Evolutionary conservation across 2,329 filamentous ascomycete species (phyloP).

Genomic region (Exophiala bonariae): DNA sequence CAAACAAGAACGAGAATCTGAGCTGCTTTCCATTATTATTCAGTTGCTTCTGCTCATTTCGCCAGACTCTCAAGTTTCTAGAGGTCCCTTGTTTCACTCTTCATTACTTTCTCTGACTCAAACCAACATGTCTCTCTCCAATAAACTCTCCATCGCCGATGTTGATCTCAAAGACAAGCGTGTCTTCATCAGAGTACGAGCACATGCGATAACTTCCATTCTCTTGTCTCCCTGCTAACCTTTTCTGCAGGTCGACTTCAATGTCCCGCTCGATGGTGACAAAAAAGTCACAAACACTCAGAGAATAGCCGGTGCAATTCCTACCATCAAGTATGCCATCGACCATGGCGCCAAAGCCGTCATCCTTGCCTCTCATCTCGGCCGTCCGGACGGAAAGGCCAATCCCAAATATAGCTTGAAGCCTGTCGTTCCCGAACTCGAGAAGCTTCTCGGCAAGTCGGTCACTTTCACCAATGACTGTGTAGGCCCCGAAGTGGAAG

Average conservation of each 20-base stretch:
- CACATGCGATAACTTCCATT: constrained; percentile 3
- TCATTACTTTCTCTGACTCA: constrained; percentile 1
- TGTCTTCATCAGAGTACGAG: constrained; percentile 89
- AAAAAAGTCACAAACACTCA: constrained; percentile 98
- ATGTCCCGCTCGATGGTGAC: constrained; percentile 90
- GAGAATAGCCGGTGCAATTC: constrained; percentile 92
- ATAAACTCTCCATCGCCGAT: constrained; percentile 95
- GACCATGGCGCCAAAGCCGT: constrained; percentile 90
- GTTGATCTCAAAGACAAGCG: constrained; percentile 98
- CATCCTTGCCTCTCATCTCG: constrained; percentile 97
- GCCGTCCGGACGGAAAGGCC: constrained; percentile 84
- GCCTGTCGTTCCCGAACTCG: constrained; percentile 86
- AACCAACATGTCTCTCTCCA: constrained; percentile 85
- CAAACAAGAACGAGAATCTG: constrained; percentile 1
- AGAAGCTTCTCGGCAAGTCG: constrained; percentile 81
- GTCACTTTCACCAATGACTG: constrained; percentile 89
- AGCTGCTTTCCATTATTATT: constrained; percentile 4
- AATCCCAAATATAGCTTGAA: constrained; percentile 94
- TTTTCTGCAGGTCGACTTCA: constrained; percentile 85
- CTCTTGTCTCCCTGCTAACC: constrained; percentile 5
- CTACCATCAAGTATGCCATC: constrained; percentile 91
- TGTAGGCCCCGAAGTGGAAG: constrained; percentile 87
- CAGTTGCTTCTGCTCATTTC: no score
- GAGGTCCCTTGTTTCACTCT: constrained; percentile 4
- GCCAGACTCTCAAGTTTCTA: no score